Conservation (phyloP, 352 stramenopile species). For the Phytophthora cryptogea region DNA sequence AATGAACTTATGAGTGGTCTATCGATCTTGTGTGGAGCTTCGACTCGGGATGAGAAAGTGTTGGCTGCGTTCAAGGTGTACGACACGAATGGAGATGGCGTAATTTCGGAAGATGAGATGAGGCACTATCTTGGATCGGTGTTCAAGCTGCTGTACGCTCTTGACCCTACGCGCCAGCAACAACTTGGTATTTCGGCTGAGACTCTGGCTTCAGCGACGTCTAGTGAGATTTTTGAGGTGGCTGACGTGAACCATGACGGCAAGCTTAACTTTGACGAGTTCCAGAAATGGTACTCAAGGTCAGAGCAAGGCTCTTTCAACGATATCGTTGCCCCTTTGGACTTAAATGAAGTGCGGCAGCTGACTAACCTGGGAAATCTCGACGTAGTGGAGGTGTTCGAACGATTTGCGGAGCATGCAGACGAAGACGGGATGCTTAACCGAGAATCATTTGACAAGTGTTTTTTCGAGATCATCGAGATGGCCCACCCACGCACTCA, state of each 20-base stretch:
- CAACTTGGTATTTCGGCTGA: constrained; percentile 63
- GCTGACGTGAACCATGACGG: constrained; percentile 87
- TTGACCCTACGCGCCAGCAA: constrained; percentile 66
- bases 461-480: constrained; percentile 74
- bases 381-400: constrained; percentile 87
- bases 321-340: constrained; percentile 67
- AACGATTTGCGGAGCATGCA: constrained; percentile 77
- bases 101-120: constrained; percentile 88
- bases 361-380: constrained; percentile 84
- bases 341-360: constrained; percentile 83
- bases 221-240: constrained; percentile 84
- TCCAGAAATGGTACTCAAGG: constrained; percentile 82
- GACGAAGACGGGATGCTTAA: constrained; percentile 64
- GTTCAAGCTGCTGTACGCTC: constrained; percentile 79
- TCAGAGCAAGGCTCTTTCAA: constrained; percentile 73
- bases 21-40: constrained; percentile 69
- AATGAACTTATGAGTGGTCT: constrained; percentile 78
- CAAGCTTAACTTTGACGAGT: constrained; percentile 86
- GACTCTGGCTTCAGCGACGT: constrained; percentile 68
- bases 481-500: constrained; percentile 68
- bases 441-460: constrained; percentile 71
- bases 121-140: constrained; percentile 84
- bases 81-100: constrained; percentile 80
- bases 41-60: constrained; percentile 65
- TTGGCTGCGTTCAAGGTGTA: constrained; percentile 85